Conservation (phyloP, 331 rosid species). For the Cydonia oblonga region DNA sequence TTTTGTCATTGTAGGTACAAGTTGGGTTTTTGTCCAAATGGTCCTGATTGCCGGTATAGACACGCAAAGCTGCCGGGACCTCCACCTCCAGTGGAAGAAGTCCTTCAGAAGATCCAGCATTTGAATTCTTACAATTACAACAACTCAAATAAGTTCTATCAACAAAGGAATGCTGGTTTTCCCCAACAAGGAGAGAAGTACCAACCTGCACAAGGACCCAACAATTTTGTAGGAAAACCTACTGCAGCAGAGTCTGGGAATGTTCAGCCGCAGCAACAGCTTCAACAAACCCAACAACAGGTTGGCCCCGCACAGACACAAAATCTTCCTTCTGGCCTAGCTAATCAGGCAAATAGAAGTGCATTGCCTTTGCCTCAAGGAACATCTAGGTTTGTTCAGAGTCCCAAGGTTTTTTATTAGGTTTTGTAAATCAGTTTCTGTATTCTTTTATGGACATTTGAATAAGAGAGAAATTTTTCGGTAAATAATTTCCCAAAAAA, state of each 20-base stretch:
- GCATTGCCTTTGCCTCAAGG: slow-evolving; percentile 88
- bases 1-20: slow-evolving; percentile 68
- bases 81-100: slow-evolving; percentile 95
- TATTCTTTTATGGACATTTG: too few relatives aligned
- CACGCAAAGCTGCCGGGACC: slow-evolving; percentile 93
- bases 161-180: slow-evolving; percentile 57
- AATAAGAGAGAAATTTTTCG: slow-evolving; percentile 15
- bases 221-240: slow-evolving; percentile 56
- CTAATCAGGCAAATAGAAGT: slow-evolving; percentile 63
- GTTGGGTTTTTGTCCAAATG: slow-evolving; percentile 98
- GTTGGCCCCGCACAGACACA: slow-evolving; percentile 46
- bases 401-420: slow-evolving; percentile 57
- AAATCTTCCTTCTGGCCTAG: slow-evolving; percentile 52
- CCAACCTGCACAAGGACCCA: slow-evolving; percentile 56
- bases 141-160: slow-evolving; percentile 51
- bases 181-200: slow-evolving; percentile 67
- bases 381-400: slow-evolving; percentile 96
- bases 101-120: slow-evolving; percentile 96
- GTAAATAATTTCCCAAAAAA: slow-evolving; percentile 15
- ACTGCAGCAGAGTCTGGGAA: slow-evolving; percentile 57
- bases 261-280: slow-evolving; percentile 76
- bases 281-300: slow-evolving; percentile 65
- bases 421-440: slow-evolving; percentile 28
- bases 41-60: slow-evolving; percentile 96
- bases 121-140: slow-evolving; percentile 67